Evolutionary conservation across 2,329 filamentous ascomycete species (phyloP).

Genomic region (Alternaria sp.): DNA sequence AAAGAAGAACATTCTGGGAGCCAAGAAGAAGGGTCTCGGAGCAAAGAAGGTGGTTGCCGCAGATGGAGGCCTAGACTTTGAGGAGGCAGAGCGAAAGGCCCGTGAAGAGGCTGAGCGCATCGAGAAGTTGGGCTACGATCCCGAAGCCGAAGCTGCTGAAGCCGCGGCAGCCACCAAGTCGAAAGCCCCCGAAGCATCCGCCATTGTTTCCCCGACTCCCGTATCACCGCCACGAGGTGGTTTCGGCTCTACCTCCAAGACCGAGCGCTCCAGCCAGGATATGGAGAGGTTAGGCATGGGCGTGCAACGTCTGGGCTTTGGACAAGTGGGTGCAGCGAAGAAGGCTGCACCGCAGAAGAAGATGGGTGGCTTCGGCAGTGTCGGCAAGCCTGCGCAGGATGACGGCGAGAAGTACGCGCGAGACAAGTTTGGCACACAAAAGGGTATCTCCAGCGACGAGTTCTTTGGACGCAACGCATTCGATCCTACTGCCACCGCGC

Average conservation of each 20-base stretch:
- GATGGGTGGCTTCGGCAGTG: conserved; percentile 87
- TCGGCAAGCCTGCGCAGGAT: conserved; percentile 71
- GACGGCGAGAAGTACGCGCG: conserved; percentile 85
- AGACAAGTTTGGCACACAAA: conserved; percentile 87
- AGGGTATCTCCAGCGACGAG: conserved; percentile 96
- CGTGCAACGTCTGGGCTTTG: conserved; percentile 83
- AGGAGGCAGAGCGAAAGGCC: conserved; percentile 95
- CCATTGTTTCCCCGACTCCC: conserved; percentile 77
- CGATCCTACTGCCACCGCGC: conserved; percentile 78
- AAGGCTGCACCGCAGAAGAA: conserved; percentile 71
- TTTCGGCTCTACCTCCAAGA: conserved; percentile 65
- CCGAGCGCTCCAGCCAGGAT: conserved; percentile 70
- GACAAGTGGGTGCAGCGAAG: conserved; percentile 71
- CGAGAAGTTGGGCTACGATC: conserved; percentile 93
- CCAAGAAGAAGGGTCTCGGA: conserved; percentile 64
- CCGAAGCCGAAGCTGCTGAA: conserved; percentile 73
- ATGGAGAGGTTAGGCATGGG: conserved; percentile 91
- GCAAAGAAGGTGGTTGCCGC: conserved; percentile 77
- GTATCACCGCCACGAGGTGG: conserved; percentile 68
- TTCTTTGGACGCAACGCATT: conserved; percentile 93
- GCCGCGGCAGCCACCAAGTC: conserved; percentile 43
- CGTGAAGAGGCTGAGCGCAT: conserved; percentile 97
- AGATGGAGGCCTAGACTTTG: conserved; percentile 79
- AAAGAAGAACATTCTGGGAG: conserved; percentile 88
- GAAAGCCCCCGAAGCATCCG: conserved; percentile 57